phyloP scores from a whole-genome alignment of 2,329 filamentous ascomycete species.

The Sarocladium kiliense region DNA sequence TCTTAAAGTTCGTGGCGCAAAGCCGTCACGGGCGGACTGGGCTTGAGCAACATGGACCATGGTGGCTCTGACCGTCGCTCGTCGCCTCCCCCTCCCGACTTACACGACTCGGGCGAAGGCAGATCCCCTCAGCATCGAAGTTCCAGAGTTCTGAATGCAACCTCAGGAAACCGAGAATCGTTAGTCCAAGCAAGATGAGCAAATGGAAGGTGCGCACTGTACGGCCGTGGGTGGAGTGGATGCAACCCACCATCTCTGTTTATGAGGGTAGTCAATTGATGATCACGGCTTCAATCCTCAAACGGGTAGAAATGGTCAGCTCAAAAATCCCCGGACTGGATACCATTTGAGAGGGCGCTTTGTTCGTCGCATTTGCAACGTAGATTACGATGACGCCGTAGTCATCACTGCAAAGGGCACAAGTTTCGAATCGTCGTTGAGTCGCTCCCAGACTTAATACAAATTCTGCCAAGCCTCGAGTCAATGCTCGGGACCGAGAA shows the following conservation, averaged over 20 bases:
- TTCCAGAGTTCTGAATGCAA: neutral
- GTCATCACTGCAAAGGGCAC: too few species aligned
- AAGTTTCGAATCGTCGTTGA: too few species aligned
- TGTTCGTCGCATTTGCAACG: neutral
- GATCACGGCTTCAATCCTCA: neutral
- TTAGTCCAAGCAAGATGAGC: neutral
- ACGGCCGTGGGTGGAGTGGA: neutral
- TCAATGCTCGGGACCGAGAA: neutral
- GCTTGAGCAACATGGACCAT: too few species aligned
- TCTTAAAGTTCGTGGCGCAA: neutral
- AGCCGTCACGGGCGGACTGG: neutral
- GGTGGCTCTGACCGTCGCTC: too few species aligned
- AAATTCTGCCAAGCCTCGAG: too few species aligned
- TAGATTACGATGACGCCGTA: neutral
- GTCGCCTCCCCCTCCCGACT: neutral
- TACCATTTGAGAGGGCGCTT: neutral
- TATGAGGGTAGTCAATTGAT: neutral
- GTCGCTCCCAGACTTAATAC: too few species aligned
- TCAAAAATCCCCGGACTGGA: neutral
- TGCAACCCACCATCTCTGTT: neutral
- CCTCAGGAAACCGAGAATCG: neutral
- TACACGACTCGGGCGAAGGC: neutral
- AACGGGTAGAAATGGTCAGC: neutral
- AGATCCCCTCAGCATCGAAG: neutral
- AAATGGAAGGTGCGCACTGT: neutral